These are phyloP conservation scores for Yamadazyma sp. DNA, from an alignment of 1,139 yeast species.

Conservation along the genomic window DNA sequence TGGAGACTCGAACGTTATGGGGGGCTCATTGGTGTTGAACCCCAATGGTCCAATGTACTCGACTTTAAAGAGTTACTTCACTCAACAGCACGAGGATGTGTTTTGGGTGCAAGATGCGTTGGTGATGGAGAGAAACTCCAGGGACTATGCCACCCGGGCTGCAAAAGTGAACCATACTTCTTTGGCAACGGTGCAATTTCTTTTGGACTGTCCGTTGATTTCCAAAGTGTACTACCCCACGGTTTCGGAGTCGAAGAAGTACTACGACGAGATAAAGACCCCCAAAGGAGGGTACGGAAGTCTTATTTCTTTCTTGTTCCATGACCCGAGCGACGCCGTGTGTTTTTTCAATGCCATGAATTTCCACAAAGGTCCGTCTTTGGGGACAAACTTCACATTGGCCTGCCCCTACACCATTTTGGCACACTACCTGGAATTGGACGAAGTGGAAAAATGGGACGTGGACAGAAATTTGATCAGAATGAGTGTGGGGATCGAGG, in stretches of 20 bases:
- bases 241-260: constrained; percentile 48
- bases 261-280: constrained; percentile 72
- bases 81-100: constrained; percentile 63
- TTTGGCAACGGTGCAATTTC: constrained; percentile 51
- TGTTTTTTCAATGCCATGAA: constrained; percentile 72
- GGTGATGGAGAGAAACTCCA: constrained; percentile 85
- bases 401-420: constrained; percentile 90
- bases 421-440: constrained; percentile 85
- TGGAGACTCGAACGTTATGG: constrained; percentile 95
- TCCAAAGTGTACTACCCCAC: constrained; percentile 73
- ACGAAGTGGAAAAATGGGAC: constrained; percentile 81
- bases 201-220: constrained; percentile 48
- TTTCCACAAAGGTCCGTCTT: constrained; percentile 88
- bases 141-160: constrained; percentile 79
- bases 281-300: constrained; percentile 92
- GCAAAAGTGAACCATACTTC: constrained; percentile 68
- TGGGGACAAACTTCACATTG: constrained; percentile 91
- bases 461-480: constrained; percentile 80
- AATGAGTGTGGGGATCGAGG: constrained; percentile 82
- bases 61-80: constrained; percentile 52
- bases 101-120: constrained; percentile 96
- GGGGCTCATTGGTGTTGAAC: constrained; percentile 82
- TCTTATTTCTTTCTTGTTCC: constrained; percentile 73
- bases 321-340: constrained; percentile 63
- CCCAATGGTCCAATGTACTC: constrained; percentile 57